Base-by-base conservation (phyloP, 2,329 filamentous ascomycete genomes). In the Ophiocordyceps camponoti-saundersi region DNA sequence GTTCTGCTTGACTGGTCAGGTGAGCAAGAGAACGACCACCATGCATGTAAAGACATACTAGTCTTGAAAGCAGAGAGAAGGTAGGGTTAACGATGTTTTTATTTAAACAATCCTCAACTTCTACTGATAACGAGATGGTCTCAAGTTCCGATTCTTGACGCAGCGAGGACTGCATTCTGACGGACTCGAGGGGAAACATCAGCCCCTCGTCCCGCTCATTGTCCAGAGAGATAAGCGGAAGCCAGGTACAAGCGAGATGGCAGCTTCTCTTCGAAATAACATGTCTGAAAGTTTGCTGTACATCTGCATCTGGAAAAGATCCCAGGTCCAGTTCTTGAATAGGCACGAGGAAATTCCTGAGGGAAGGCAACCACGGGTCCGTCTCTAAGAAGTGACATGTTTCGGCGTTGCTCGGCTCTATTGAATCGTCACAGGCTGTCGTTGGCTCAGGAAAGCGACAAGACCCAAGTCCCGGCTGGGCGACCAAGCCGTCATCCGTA, bases 181-280 rank as follows among this genome's bases (percentile, higher is more conserved):
- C 47, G 12, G 53, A 41, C 3, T 49, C 41, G 1, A 50, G 46
- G 3, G 61, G 52, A 29, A 63, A 61, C 0, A 8, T 26, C 1
- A 63, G 44, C 1, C 58, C 55, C 44, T 61, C 56, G 10, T 62
- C 60, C 2, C 51, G 55, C 1, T 55, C 52, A 6, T 23, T 4
- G 20, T 50, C 48, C 7, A 56, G 49, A 6, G 52, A 44, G 16
- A 47, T 51, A 1, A 65, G 45, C 13, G 62, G 62, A 12, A 65
- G 55, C 59, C 61, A 64, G 39, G 56, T 48, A 0, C 40, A 39
- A 4, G 52, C 44, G 3, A 62, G 45, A 42, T 55, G 49, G 46
- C 55, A 53, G 21, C 46, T 47, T 15, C 29, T 46, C 46, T 53
- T 55, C 15, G 44, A 18, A 5, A 42, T 46, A 21, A 62, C 47